Conservation (phyloP, 2,329 filamentous ascomycete genomes). For the Fusarium anthophilum region DNA sequence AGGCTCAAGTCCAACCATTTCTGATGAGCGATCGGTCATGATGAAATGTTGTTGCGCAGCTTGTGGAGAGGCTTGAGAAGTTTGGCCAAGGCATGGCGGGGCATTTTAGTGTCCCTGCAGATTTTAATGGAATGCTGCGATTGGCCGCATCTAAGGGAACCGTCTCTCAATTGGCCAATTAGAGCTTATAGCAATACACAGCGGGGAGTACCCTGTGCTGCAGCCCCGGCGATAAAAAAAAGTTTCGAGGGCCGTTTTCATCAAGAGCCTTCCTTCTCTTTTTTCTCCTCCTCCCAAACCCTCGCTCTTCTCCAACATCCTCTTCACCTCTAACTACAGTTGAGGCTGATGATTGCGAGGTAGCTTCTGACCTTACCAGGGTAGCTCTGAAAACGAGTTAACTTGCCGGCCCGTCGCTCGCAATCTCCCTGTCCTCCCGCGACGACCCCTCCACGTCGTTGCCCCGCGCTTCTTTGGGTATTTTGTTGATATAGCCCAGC, state of each 20-base stretch:
- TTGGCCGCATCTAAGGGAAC: conserved; percentile 27
- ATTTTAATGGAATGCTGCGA: conserved; percentile 22
- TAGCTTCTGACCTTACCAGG: conserved; percentile 50
- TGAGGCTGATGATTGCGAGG: conserved; percentile 51
- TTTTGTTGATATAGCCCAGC: conserved; percentile 22
- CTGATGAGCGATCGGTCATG: conserved; percentile 31
- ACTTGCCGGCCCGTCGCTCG: conserved; percentile 49
- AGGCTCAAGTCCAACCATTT: conserved; percentile 32
- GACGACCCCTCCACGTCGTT: conserved; percentile 35
- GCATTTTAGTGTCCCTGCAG: conserved; percentile 42
- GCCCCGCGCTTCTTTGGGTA: conserved; percentile 43
- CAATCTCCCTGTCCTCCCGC: conserved; percentile 40
- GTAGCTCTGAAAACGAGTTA: conserved; percentile 52
- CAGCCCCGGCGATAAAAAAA: conserved; percentile 40
- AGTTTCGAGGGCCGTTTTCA: conserved; percentile 37
- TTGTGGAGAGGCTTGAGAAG: conserved; percentile 40
- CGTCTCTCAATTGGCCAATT: conserved; percentile 40
- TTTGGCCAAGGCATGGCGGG: conserved; percentile 40
- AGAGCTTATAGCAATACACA: conserved; percentile 9
- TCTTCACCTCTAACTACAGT: conserved; percentile 34
- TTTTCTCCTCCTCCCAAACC: conserved; percentile 34
- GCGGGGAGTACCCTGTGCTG: conserved; percentile 29
- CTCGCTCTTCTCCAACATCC: conserved; percentile 35
- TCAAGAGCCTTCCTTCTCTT: conserved; percentile 28
- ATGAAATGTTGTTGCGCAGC: conserved; percentile 36